Base-by-base conservation (phyloP, 2,329 filamentous ascomycete genomes). In the Colletotrichum coccodes region DNA sequence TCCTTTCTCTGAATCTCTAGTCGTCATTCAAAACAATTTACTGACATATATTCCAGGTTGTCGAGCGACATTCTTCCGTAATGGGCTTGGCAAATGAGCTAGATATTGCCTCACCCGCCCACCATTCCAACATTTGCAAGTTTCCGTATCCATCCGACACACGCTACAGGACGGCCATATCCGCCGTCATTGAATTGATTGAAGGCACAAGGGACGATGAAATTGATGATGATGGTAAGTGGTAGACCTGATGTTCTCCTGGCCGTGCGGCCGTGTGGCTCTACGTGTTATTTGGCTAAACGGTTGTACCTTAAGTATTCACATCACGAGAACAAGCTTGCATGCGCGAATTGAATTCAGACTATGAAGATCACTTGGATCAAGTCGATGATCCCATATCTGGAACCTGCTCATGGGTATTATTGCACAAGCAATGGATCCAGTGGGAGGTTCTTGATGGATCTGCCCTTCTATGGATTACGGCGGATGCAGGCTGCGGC, bases 1-100 rank as follows among this genome's bases (percentile, higher is more conserved):
- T 1, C 18, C 0, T 9, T 0, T 44, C 8, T 2, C 18, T 44
- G n/a, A 1, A 44, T n/a, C n/a, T n/a, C n/a, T n/a, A n/a, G n/a
- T n/a, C n/a, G n/a, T n/a, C n/a, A n/a, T n/a, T n/a, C n/a, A n/a
- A n/a, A n/a, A n/a, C n/a, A n/a, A n/a, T n/a, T n/a, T n/a, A 44
- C n/a, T 44, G n/a, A 44, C 42, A 44, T 4, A 2, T 21, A 44
- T 11, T 44, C 0, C n/a, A 46, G 42, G 42, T 46, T 8, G 42
- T 46, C n/a, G 42, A 46, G n/a, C n/a, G 23, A 0, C n/a, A 46
- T 21, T 46, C 42, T 7, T 18, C 42, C 42, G 23, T 0, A 0
- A 21, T 46, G 42, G 23, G 23, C 1, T 46, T 18, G 42, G n/a
- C 42, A 3, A 46, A 46, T 12, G n/a, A 46, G 4, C 0, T 46